phyloP scores from a whole-genome alignment of 2,329 filamentous ascomycete species.

The Fusarium clavum region DNA sequence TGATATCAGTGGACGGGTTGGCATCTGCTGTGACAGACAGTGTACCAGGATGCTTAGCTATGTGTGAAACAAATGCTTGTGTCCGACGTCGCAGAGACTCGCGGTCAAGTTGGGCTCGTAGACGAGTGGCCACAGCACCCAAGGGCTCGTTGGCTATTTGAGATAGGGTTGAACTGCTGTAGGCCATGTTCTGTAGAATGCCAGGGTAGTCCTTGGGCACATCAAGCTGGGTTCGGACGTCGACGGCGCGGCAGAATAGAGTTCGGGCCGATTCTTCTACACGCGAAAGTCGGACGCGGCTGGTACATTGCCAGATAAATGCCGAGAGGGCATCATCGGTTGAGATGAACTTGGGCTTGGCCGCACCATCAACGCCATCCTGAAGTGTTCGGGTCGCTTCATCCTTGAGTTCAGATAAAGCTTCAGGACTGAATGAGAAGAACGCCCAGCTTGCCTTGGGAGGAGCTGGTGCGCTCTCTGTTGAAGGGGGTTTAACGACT shows the following conservation, averaged over 20 bases:
- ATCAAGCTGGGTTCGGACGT: constrained; percentile 53
- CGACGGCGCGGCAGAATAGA: constrained; percentile 61
- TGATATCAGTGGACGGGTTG: constrained; percentile 57
- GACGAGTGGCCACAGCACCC: not conserved
- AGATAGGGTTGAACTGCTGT: not conserved
- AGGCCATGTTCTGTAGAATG: not conserved
- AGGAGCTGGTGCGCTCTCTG: constrained; percentile 15
- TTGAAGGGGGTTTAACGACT: constrained; percentile 44
- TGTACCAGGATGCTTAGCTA: not conserved
- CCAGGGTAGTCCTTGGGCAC: constrained; percentile 56
- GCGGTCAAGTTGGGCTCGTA: not conserved
- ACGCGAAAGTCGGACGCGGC: constrained; percentile 53
- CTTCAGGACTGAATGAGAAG: constrained; percentile 56
- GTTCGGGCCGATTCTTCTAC: constrained; percentile 42
- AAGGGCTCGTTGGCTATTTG: not conserved
- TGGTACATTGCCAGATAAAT: constrained; percentile 59
- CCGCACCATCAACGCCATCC: not conserved
- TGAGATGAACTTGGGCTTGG: constrained; percentile 48
- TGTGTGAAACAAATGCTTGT: constrained; percentile 38
- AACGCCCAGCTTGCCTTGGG: constrained; percentile 57
- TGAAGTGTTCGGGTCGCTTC: constrained; percentile 42
- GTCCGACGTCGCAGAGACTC: not conserved
- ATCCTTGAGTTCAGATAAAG: constrained; percentile 56
- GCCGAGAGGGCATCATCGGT: constrained; percentile 66
- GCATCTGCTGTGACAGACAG: constrained; percentile 30